Conservation (phyloP, 805 yeast species). For the Wickerhamiella sorbophila region DNA sequence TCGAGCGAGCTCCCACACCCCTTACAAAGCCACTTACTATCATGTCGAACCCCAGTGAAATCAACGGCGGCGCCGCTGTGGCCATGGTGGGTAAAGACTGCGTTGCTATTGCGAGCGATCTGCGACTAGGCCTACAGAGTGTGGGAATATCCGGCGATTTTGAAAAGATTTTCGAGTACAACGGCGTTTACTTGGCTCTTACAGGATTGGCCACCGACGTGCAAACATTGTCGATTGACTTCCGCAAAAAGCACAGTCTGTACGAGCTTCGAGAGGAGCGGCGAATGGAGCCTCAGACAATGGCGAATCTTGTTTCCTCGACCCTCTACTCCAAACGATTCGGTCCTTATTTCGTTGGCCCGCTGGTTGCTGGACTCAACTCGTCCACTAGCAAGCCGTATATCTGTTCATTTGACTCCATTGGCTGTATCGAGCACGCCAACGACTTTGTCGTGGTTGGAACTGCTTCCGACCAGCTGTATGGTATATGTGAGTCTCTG, state of each 20-base stretch:
- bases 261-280: constrained; percentile 88
- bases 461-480: constrained; percentile 91
- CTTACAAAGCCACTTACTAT: not conserved
- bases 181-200: constrained; percentile 66
- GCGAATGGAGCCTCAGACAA: constrained; percentile 79
- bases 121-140: constrained; percentile 87
- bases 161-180: constrained; percentile 80
- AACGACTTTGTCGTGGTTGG: constrained; percentile 92
- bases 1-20: not conserved
- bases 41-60: constrained; percentile 28
- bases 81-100: constrained; percentile 99
- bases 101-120: constrained; percentile 92
- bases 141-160: constrained; percentile 84
- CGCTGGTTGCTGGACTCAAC: constrained; percentile 89
- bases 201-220: constrained; percentile 96
- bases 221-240: constrained; percentile 60
- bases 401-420: constrained; percentile 87
- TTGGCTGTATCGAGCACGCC: constrained; percentile 93
- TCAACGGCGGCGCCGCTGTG: constrained; percentile 77
- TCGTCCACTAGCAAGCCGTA: constrained; percentile 74
- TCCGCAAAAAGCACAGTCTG: constrained; percentile 72
- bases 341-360: constrained; percentile 95
- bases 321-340: constrained; percentile 76
- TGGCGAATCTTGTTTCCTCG: constrained; percentile 83
- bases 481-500: constrained; percentile 95